Conservation (phyloP, 331 rosid genomes). For the Prunus yedoensis region DNA sequence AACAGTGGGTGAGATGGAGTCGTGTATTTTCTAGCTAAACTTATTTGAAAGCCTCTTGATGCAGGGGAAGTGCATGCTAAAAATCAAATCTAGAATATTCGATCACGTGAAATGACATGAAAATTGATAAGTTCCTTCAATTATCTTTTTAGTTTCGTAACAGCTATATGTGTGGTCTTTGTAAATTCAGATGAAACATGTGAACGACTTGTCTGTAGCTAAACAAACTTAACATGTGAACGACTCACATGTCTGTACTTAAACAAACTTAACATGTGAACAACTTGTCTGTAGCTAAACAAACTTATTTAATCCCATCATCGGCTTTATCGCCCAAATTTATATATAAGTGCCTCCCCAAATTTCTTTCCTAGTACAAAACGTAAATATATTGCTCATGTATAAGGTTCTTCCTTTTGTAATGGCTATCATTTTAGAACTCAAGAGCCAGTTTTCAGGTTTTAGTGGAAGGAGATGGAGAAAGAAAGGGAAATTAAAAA, state of each 20-base stretch:
- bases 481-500: background rate
- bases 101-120: background rate
- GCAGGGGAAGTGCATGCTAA: background rate
- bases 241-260: background rate
- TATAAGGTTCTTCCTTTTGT: background rate
- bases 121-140: background rate
- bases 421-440: background rate
- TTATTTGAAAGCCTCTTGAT: too few species aligned
- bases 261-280: background rate
- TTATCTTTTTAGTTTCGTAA: too few species aligned
- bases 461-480: background rate
- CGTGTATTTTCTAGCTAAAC: background rate
- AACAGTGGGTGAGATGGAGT: too few species aligned
- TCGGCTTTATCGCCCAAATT: background rate
- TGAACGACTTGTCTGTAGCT: background rate
- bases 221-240: background rate
- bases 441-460: background rate
- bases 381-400: background rate
- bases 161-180: background rate
- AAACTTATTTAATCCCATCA: background rate
- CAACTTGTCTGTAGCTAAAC: background rate
- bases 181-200: background rate
- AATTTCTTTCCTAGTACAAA: background rate
- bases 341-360: background rate
- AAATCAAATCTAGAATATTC: background rate